Evolutionary conservation across 495 filamentous ascomycete species (phyloP), one percentile per base, ranked within the genome.

Genomic region (Daldinia grandis): DNA sequence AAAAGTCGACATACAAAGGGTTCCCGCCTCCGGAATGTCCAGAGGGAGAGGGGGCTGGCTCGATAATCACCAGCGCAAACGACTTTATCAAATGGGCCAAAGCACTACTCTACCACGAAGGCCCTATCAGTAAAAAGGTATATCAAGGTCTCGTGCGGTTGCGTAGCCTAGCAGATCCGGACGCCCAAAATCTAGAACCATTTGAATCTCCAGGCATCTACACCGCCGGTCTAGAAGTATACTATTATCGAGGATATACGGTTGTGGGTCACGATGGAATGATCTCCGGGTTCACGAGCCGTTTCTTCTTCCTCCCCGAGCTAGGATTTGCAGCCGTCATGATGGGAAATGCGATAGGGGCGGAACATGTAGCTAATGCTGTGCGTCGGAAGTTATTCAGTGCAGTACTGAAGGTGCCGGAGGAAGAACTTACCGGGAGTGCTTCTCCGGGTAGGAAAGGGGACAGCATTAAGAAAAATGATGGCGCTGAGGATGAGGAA

Each of bases 31-130:
- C 19, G 0, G 42, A 47, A 0, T 47, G 42, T 24, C 42, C 42
- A 9, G 42, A 47, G 19, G 42, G 42, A 21, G 42, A 47, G 9
- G 42, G 42, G 1, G 42, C 42, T 19, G 42, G 42, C 12, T 47
- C 42, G 8, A 47, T 74, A 31, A 24, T 6, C 30, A 17, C 7
- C 3, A 85, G 76, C 51, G 86, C 83, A 5, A 76, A 84, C 4
- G 86, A 87, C 66, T 87, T 83, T 38, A 72, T 84, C 0, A 80
- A 80, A 37, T 88, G 84, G 83, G 59, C 85, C 1, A 73, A 74
- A 12, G 79, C 80, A 0, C 9, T 77, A 1, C 58, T 80, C 28
- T 51, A 51, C 15, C 44, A 64, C 24, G 42, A 47, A 9, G 19
- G 42, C 8, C 42, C 42, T 21, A 47, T 47, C 8, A 47, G 4